A percentile compares a stretch with the other conserved stretches of the same genome.
phyloP scores from a whole-genome alignment of 441 rosid species.

The Brassica hybrid region DNA sequence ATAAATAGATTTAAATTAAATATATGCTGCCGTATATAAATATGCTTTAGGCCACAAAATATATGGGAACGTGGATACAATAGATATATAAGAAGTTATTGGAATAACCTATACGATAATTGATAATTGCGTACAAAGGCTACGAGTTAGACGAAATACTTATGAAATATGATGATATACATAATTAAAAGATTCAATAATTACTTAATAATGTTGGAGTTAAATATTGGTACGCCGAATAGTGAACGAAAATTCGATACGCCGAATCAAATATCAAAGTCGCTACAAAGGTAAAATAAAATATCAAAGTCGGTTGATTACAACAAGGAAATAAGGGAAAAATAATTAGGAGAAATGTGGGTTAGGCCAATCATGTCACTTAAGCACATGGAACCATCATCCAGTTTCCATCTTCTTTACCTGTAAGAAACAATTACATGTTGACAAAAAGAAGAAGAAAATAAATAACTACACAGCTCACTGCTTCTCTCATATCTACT shows the following conservation, averaged over 20 bases:
- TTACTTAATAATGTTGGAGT: constrained; percentile 20
- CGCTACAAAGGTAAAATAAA: neutral
- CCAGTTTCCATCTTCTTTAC: constrained; percentile 29
- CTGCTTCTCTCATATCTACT: constrained; percentile 27
- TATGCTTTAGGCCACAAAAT: no score
- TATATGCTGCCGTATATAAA: no score
- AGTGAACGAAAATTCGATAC: constrained; percentile 23
- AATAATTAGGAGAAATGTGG: constrained; percentile 16
- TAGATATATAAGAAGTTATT: neutral
- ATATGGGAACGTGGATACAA: neutral
- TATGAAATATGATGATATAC: neutral
- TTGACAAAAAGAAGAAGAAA: neutral
- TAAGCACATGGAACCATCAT: constrained; percentile 42
- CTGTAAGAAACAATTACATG: constrained; percentile 22
- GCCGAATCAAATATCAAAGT: constrained; percentile 27
- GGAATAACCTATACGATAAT: neutral
- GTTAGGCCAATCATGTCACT: constrained; percentile 44
- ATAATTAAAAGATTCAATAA: constrained; percentile 12
- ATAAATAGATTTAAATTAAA: no score
- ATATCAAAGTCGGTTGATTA: constrained; percentile 19
- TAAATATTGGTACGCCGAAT: constrained; percentile 19
- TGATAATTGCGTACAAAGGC: neutral
- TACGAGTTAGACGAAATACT: constrained; percentile 11
- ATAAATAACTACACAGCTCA: constrained; percentile 37
- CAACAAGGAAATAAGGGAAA: neutral